These are phyloP conservation scores for Solanum pimpinellifolium DNA, from an alignment of 257 asterid genomes.

Conservation along the genomic window DNA sequence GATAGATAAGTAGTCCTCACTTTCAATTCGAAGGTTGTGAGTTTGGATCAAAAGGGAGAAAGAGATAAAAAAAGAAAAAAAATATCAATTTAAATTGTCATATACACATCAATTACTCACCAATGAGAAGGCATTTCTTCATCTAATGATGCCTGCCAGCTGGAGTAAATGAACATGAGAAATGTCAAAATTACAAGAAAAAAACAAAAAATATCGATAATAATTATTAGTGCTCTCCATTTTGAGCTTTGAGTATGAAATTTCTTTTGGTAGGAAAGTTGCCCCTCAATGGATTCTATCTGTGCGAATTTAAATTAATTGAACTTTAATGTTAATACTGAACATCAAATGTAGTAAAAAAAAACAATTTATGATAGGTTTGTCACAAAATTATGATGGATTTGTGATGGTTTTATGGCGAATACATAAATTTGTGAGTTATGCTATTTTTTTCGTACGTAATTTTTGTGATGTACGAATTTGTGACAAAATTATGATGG, in stretches of 20 bases:
- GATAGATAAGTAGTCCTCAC: not conserved
- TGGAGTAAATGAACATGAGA: constrained; percentile 3
- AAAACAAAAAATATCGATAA: not conserved
- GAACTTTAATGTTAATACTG: too few relatives aligned
- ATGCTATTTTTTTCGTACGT: not conserved
- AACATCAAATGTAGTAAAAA: too few relatives aligned
- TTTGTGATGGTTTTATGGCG: not conserved
- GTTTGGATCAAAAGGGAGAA: too few relatives aligned
- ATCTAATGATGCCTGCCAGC: constrained; percentile 42
- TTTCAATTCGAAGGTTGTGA: not conserved
- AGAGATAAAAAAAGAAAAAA: not conserved
- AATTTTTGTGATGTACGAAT: not conserved
- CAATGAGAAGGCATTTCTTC: constrained; percentile 48
- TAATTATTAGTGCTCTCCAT: too few relatives aligned
- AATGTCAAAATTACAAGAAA: not conserved
- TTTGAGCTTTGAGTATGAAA: not conserved
- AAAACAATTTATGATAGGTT: not conserved
- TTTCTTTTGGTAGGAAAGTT: not conserved
- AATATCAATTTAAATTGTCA: not conserved
- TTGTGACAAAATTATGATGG: not conserved
- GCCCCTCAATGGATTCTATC: too few relatives aligned
- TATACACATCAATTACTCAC: constrained; percentile 19
- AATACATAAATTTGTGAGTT: not conserved
- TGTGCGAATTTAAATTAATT: not conserved
- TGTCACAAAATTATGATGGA: not conserved